Base-by-base conservation (phyloP, 345 rosid genomes). In the Lepidium aucheri region DNA sequence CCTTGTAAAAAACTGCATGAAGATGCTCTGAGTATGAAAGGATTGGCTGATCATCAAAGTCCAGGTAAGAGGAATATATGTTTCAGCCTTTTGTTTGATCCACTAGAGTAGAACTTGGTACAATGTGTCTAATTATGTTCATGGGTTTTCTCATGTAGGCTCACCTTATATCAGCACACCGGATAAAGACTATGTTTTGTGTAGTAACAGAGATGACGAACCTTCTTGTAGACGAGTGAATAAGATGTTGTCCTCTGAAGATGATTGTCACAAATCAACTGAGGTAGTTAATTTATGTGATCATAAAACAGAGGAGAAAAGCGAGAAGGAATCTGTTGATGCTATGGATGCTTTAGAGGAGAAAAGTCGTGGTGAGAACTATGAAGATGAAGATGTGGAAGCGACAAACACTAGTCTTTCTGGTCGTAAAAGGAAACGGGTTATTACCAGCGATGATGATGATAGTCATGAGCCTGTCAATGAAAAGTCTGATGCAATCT, bases 371-470 rank as follows among this genome's bases (percentile, higher is more conserved):
- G 39, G 44, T 70, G 55, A 66, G 44, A 55, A 42, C 34, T 68
- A 66, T 56, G 53, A 22, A 60, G 68, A 80, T 22, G 81, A 80
- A 16, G 78, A 79, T 42, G 42, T 78, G 56, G 77, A 72, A 74
- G 50, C 15, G 33, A 42, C 58, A 63, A 63, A 46, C 38, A 54
- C 53, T 15, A 33, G 60, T 64, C 9, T 39, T 41, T 8, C 56
- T 16, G 56, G 81, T 55, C 70, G 73, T 9, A 88, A 84, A 62
- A 85, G 85, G 79, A 91, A 76, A 73, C 81, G 76, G 47, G 83
- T 86, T 65, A 74, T 91, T 22, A 69, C 75, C 15, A 88, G 87
- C 59, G 91, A 86, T 63, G 50, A 78, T 5, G 81, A 82, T 9
- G 78, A 68, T 45, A 43, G 76, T 43, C 73, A 83, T 60, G 62